phyloP scores from a whole-genome alignment of 305 asterid species.

The Plantago lanceolata region DNA sequence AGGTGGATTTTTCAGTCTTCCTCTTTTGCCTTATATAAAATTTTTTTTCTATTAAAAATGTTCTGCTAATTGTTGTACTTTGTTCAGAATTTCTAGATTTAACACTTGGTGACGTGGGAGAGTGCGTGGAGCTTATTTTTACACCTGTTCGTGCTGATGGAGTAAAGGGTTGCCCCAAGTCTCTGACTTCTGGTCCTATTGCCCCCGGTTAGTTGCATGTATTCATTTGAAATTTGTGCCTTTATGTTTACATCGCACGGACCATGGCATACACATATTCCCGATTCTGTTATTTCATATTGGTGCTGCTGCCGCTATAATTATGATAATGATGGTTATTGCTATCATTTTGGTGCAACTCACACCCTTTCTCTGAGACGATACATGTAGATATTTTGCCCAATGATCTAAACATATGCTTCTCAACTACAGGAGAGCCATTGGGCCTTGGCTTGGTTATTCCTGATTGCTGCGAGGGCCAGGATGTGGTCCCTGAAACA shows the following conservation, averaged over 20 bases:
- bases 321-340: neutral
- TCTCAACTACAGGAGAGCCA: conserved; percentile 64
- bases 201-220: conserved; percentile 53
- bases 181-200: conserved; percentile 60
- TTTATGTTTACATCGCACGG: neutral
- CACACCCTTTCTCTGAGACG: conserved; percentile 6
- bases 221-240: too few species aligned
- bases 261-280: neutral
- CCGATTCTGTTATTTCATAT: neutral
- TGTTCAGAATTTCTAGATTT: conserved; percentile 73
- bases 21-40: conserved; percentile 17
- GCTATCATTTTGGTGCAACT: neutral
- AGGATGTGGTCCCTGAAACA: conserved; percentile 65
- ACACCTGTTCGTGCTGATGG: conserved; percentile 92
- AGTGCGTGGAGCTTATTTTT: conserved; percentile 63
- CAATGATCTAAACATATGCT: conserved; percentile 27
- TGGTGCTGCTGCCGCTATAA: neutral
- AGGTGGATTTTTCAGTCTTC: conserved; percentile 37
- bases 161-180: conserved; percentile 55
- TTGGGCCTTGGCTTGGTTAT: conserved; percentile 63
- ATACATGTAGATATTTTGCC: conserved; percentile 15
- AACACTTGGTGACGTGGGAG: conserved; percentile 68
- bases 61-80: conserved; percentile 22
- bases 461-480: conserved; percentile 83
- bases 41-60: neutral